These are phyloP conservation scores for Urtica urens DNA, from an alignment of 306 rosid species.

Conservation along the genomic window DNA sequence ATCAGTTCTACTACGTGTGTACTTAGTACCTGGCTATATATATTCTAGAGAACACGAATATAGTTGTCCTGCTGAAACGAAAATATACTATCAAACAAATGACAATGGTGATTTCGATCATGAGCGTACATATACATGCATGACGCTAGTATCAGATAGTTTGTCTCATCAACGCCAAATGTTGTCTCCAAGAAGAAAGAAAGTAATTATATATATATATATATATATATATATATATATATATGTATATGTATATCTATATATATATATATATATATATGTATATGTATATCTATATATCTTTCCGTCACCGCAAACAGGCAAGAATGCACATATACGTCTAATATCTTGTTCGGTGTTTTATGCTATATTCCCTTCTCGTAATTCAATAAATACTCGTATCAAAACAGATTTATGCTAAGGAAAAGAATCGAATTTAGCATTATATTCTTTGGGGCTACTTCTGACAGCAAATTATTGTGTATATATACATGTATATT, in stretches of 20 bases:
- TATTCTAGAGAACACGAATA: neutral
- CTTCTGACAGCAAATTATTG: neutral
- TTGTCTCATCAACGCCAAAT: too few relatives aligned
- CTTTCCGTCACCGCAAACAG: neutral
- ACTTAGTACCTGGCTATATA: neutral
- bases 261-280: neutral
- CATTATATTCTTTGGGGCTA: neutral
- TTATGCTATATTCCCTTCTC: neutral
- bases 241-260: neutral
- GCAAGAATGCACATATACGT: too few relatives aligned
- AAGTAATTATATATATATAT: neutral
- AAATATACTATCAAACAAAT: neutral
- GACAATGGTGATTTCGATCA: neutral
- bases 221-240: too few relatives aligned
- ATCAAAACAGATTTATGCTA: neutral
- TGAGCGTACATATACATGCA: neutral
- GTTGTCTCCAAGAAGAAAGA: neutral
- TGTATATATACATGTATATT: too few relatives aligned
- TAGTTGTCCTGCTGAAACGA: neutral
- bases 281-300: neutral
- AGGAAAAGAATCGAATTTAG: neutral
- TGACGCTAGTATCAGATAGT: neutral
- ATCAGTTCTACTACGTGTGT: neutral
- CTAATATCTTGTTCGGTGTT: too few relatives aligned
- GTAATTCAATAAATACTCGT: neutral